A percentile compares a stretch with the other conserved stretches of the same genome.
Evolutionary conservation across 345 rosid species (phyloP).

Genomic region (Salix brachista): DNA sequence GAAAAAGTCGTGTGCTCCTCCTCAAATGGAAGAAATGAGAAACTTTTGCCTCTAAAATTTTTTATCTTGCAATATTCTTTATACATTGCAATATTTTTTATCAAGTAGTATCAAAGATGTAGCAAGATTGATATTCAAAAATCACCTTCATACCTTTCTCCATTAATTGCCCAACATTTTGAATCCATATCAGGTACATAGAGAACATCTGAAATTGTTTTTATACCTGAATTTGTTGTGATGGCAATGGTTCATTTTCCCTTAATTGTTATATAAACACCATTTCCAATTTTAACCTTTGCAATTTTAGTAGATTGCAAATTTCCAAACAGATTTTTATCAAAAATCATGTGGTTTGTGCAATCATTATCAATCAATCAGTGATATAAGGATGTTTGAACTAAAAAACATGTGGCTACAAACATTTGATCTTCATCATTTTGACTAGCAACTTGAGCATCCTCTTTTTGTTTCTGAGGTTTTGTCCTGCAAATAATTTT

Average conservation of each 20-base stretch:
- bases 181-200: conserved; percentile 6
- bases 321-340: neutral
- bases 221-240: neutral
- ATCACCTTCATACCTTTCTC: neutral
- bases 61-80: neutral
- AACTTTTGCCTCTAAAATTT: conserved; percentile 10
- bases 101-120: neutral
- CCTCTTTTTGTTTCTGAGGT: no score
- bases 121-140: conserved; percentile 6
- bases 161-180: conserved; percentile 8
- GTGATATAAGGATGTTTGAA: no score
- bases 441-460: no score
- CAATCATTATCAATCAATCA: neutral
- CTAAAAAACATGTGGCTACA: no score
- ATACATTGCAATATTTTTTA: neutral
- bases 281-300: neutral
- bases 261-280: neutral
- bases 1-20: neutral
- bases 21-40: neutral
- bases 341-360: no score
- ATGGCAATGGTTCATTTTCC: neutral
- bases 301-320: neutral
- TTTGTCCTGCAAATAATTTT: no score
- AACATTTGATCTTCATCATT: no score
- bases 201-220: neutral